phyloP scores from a whole-genome alignment of 176 grass and related monocot species.

The Oropetium thomaeum region DNA sequence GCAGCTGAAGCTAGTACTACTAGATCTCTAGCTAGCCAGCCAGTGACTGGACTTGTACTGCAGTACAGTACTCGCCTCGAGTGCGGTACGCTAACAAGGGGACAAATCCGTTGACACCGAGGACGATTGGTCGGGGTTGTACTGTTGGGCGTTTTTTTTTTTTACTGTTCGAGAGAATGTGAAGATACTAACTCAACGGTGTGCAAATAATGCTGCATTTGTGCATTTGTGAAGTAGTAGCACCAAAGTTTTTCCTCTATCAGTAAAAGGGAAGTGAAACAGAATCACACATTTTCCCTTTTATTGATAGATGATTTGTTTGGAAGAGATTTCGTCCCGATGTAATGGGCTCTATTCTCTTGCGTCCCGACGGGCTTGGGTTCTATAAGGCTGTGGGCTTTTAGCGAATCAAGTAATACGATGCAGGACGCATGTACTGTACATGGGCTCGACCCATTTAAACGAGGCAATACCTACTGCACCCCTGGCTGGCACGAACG shows the following conservation, averaged over 20 bases:
- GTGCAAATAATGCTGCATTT: neutral
- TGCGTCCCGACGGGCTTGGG: neutral
- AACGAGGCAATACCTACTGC: neutral
- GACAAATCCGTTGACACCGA: constrained; percentile 20
- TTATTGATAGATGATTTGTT: neutral
- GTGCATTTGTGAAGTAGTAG: neutral
- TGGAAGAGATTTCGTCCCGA: too few species aligned
- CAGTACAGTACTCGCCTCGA: neutral
- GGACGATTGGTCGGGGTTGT: neutral
- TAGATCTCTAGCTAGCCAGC: too few species aligned
- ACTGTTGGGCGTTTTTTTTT: neutral
- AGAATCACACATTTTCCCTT: neutral
- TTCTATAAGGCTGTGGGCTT: neutral
- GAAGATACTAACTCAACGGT: too few species aligned
- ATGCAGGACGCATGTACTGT: neutral
- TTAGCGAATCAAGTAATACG: neutral
- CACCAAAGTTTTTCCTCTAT: too few species aligned
- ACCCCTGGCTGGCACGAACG: neutral
- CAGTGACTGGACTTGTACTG: constrained; percentile 18
- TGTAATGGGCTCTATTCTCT: neutral
- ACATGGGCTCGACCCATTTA: neutral
- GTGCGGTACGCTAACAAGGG: neutral
- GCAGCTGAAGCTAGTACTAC: neutral
- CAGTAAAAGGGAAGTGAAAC: too few species aligned
- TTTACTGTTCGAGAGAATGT: neutral